Conservation (phyloP, 2,329 filamentous ascomycete genomes). For the Cordyceps tenuipes region DNA sequence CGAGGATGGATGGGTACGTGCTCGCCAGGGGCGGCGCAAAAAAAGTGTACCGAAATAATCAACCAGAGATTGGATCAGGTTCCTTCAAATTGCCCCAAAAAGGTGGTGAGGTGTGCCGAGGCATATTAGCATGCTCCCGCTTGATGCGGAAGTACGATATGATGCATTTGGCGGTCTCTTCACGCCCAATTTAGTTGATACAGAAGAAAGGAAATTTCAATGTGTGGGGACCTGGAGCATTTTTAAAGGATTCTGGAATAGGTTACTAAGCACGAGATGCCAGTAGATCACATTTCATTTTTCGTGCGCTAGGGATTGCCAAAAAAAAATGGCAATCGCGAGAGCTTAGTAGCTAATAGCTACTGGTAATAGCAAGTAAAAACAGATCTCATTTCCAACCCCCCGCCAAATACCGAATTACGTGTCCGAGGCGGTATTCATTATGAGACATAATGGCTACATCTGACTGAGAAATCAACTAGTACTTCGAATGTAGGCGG, state of each 20-base stretch:
- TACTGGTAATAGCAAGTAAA: background rate
- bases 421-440: background rate
- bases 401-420: no score
- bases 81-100: conserved; percentile 53
- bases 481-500: background rate
- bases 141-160: conserved; percentile 45
- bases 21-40: conserved; percentile 19
- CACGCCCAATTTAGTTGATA: conserved; percentile 74
- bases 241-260: background rate
- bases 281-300: no score
- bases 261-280: background rate
- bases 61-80: conserved; percentile 51
- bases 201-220: conserved; percentile 35
- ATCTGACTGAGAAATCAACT: background rate
- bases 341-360: no score
- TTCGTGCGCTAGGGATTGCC: no score
- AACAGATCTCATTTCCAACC: no score
- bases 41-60: conserved; percentile 24
- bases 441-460: conserved; percentile 2
- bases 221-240: background rate
- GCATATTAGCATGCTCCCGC: conserved; percentile 58
- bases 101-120: conserved; percentile 57
- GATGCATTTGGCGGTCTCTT: conserved; percentile 59
- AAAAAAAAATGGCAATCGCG: no score
- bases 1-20: background rate